Percentiles rank a stretch among this genome's conserved stretches.
These are phyloP conservation scores for Hymenotorrendiella dingleyae DNA, from an alignment of 2,329 filamentous ascomycete species.

Conservation along the genomic window DNA sequence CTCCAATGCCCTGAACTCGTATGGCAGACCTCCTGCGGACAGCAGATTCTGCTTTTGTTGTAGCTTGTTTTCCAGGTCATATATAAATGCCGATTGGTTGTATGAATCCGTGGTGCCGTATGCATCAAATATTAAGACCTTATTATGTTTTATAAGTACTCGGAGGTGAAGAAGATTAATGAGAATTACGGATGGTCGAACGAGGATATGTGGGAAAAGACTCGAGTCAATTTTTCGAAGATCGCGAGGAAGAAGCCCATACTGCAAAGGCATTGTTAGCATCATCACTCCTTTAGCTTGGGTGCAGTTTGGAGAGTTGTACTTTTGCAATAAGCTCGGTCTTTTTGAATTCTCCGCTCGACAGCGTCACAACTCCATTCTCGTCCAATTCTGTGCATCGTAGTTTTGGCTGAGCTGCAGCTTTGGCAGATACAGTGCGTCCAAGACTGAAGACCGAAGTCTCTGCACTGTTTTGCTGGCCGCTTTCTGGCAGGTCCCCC, in stretches of 20 bases:
- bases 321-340: slow-evolving; percentile 94
- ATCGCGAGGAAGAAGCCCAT: slow-evolving; percentile 87
- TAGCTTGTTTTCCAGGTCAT: slow-evolving; percentile 89
- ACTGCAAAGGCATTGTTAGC: too few species aligned
- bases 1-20: slow-evolving; percentile 94
- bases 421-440: slow-evolving; percentile 66
- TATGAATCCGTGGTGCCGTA: slow-evolving; percentile 94
- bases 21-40: slow-evolving; percentile 65
- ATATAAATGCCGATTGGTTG: slow-evolving; percentile 95
- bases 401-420: slow-evolving; percentile 76
- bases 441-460: slow-evolving; percentile 63
- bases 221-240: slow-evolving; percentile 97
- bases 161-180: slow-evolving; percentile 95
- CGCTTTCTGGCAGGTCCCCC: slow-evolving; percentile 54
- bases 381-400: slow-evolving; percentile 95
- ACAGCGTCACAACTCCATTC: slow-evolving; percentile 82
- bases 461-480: slow-evolving; percentile 51
- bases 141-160: slow-evolving; percentile 90
- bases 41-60: slow-evolving; percentile 65
- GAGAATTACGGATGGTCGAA: slow-evolving; percentile 86
- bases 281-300: too few species aligned
- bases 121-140: slow-evolving; percentile 91
- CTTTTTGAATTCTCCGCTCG: slow-evolving; percentile 96
- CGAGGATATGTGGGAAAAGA: slow-evolving; percentile 88
- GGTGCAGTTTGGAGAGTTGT: too few species aligned